These are phyloP conservation scores for Lanmaoa rubissima DNA, from an alignment of 768 basidiomycete species.

Conservation along the genomic window DNA sequence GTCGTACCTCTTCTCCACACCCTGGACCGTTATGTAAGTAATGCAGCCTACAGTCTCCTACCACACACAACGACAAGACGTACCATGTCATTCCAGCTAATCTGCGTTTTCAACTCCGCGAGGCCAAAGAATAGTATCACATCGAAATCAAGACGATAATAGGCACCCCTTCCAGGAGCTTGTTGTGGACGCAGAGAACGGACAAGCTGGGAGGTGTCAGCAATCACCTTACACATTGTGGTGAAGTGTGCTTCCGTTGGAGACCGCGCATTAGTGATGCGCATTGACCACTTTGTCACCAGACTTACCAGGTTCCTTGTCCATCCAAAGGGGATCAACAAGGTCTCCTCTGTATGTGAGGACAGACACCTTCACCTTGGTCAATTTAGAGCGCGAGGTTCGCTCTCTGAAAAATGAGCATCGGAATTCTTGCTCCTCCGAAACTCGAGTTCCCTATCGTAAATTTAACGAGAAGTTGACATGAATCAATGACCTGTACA, in stretches of 20 bases:
- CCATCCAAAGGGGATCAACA: constrained; percentile 9
- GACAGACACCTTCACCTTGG: not conserved
- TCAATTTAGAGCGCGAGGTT: not conserved
- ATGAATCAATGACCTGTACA: not conserved
- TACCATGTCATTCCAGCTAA: constrained; percentile 38
- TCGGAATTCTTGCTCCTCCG: constrained; percentile 22
- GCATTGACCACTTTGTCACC: too few relatives aligned
- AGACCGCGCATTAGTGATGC: not conserved
- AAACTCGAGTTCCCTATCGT: constrained; percentile 13
- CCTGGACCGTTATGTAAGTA: constrained; percentile 8
- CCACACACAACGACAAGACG: not conserved
- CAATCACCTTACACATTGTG: constrained; percentile 13
- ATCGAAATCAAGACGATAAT: constrained; percentile 26
- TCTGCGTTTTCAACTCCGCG: constrained; percentile 45
- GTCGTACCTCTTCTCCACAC: constrained; percentile 16
- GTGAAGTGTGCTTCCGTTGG: constrained; percentile 4
- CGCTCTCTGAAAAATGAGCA: not conserved
- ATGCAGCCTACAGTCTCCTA: not conserved
- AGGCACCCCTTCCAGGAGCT: not conserved
- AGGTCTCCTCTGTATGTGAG: constrained; percentile 17
- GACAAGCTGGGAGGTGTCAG: constrained; percentile 6
- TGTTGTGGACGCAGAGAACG: not conserved
- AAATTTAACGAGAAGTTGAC: not conserved
- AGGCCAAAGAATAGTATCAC: constrained; percentile 41
- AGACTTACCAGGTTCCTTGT: constrained; percentile 13